These are phyloP conservation scores for Pseudocercospora cruenta DNA, from an alignment of 2,329 filamentous ascomycete genomes.

Conservation along the genomic window DNA sequence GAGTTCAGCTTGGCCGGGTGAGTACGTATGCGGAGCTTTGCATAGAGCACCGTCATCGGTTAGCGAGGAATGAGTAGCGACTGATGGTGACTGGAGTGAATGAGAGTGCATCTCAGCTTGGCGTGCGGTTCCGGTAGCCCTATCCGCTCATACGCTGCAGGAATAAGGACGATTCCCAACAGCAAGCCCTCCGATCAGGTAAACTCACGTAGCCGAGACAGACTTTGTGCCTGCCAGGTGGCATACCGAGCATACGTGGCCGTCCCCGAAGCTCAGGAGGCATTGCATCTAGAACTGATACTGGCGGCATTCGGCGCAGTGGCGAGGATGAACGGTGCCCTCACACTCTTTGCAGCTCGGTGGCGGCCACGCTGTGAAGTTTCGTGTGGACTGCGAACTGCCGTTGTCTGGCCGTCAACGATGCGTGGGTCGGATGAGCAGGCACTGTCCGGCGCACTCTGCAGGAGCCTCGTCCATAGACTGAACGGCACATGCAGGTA, in stretches of 20 bases:
- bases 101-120: neutral
- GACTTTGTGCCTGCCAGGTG: neutral
- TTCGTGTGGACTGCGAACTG: neutral
- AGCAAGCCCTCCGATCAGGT: neutral
- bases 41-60: neutral
- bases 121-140: neutral
- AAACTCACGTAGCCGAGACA: neutral
- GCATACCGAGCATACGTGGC: conserved; percentile 3
- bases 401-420: neutral
- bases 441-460: neutral
- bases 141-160: neutral
- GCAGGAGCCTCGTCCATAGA: neutral
- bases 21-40: neutral
- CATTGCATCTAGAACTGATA: neutral
- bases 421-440: neutral
- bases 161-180: neutral
- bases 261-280: neutral
- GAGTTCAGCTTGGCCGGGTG: neutral
- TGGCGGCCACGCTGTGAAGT: neutral
- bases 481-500: neutral
- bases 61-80: neutral
- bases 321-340: neutral
- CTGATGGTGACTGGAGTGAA: neutral
- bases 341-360: neutral
- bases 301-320: neutral